These are phyloP conservation scores for Chaetomium sp. DNA, from an alignment of 2,329 filamentous ascomycete genomes.

Conservation along the genomic window DNA sequence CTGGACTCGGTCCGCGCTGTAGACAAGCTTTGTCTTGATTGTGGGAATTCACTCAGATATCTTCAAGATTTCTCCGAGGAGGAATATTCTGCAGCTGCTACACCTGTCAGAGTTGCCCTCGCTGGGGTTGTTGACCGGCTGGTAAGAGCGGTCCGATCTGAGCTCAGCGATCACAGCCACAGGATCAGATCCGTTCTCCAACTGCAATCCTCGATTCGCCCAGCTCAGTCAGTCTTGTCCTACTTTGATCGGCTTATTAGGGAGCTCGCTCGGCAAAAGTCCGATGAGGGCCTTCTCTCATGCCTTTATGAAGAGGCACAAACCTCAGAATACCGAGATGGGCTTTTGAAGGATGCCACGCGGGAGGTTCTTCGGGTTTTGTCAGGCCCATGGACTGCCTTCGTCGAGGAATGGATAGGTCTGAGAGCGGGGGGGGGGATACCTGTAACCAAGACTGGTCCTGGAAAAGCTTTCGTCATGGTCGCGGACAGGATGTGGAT, in stretches of 20 bases:
- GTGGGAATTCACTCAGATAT: slow-evolving; percentile 41
- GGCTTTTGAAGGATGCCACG: slow-evolving; percentile 56
- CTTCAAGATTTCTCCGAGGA: slow-evolving; percentile 42
- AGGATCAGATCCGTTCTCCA: slow-evolving; percentile 44
- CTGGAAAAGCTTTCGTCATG: slow-evolving; percentile 53
- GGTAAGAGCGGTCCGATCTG: slow-evolving; percentile 43
- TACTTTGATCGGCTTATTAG: slow-evolving; percentile 47
- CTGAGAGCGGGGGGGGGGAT: slow-evolving; percentile 52
- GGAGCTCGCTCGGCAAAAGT: slow-evolving; percentile 38
- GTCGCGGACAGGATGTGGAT: slow-evolving; percentile 47
- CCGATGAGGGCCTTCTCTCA: slow-evolving; percentile 57
- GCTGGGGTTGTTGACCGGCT: slow-evolving; percentile 44
- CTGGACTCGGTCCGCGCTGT: slow-evolving; percentile 41
- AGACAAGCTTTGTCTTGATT: slow-evolving; percentile 40
- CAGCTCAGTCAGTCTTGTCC: slow-evolving; percentile 41
- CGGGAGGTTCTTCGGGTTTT: slow-evolving; percentile 52
- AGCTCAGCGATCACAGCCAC: slow-evolving; percentile 39
- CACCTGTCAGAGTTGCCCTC: slow-evolving; percentile 45
- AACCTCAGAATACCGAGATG: slow-evolving; percentile 56
- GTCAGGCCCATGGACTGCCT: slow-evolving; percentile 31
- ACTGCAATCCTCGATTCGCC: slow-evolving; percentile 44
- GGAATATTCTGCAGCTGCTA: slow-evolving; percentile 39
- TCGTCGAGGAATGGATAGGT: slow-evolving; percentile 68
- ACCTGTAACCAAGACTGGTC: slow-evolving; percentile 44
- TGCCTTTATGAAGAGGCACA: slow-evolving; percentile 56